Base-by-base conservation (phyloP, 352 stramenopile species). In the Phytophthora hybrid region DNA sequence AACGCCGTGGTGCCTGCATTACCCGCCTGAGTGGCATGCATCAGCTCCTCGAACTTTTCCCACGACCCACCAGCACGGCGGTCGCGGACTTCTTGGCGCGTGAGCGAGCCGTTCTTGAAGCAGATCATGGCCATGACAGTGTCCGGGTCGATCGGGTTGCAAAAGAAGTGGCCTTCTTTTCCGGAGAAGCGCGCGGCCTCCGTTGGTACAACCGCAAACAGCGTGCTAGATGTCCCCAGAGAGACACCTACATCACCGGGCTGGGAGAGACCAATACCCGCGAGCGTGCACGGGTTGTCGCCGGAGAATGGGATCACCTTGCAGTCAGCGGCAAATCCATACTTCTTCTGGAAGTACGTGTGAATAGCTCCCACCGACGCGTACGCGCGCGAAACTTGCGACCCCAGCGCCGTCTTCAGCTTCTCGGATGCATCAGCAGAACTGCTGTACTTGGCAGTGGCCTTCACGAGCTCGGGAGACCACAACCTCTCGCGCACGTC, bases 81-180 rank as follows among this genome's bases (percentile, higher is more conserved):
- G 52, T 93, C 78, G 21, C 83, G 77, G 13, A 93, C 75, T 41
- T 84, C 78, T 71, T 97, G 74, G 34, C 91, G 85, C 13, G 85
- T 85, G 34, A 97, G 78, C 1, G 88, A 81, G 41, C 89, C 89
- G 53, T 96, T 96, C 77, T 96, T 95, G 78, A 93, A 96, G 51
- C 91, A 94, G 41, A 96, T 89, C 89, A 97, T 96, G 9, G 83
- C 88, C 87, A 93, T 94, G 32, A 91, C 62, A 4, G 77, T 86
- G n/a, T 83, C 64, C 0, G 88, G 81, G 65, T 94, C 87, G 23
- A 94, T 78, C 4, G 91, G 89, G 69, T 93, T 96, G 65, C 83
- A 72, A 71, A 97, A 95, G 44, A 95, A 90, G 63, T 97, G 91
- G 0, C 89, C 89, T 82, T 96, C 87, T 26, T 84, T 74, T 0